Conservation (phyloP, 2,329 filamentous ascomycete species). For the Ophiostoma himal-ulmi region DNA sequence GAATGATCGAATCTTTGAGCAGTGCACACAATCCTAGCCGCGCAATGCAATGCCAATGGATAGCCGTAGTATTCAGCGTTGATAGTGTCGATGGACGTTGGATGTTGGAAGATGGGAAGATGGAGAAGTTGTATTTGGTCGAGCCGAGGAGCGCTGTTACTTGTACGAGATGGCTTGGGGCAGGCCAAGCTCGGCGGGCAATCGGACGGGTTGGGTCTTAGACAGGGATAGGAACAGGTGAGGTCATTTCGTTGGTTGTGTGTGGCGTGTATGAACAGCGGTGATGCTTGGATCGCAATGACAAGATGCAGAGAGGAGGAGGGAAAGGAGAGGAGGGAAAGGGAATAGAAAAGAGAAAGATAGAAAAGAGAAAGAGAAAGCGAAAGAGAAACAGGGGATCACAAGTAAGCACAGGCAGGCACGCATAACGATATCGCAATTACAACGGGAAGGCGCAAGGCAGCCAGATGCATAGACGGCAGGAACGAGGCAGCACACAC, state of each 20-base stretch:
- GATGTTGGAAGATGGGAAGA: neutral
- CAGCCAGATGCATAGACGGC: constrained; percentile 5
- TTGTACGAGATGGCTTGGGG: neutral
- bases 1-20: neutral
- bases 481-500: constrained; percentile 7
- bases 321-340: neutral
- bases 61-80: neutral
- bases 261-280: neutral
- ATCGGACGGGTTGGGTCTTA: constrained; percentile 7
- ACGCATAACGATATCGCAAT: neutral
- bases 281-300: neutral
- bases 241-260: constrained; percentile 9
- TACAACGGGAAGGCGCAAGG: constrained; percentile 12
- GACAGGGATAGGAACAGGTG: neutral
- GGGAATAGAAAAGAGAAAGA: constrained; percentile 5
- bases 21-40: neutral
- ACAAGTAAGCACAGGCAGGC: constrained; percentile 8
- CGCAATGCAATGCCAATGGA: neutral
- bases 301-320: neutral
- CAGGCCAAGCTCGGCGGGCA: constrained; percentile 4
- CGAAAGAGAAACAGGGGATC: neutral
- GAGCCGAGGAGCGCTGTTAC: neutral
- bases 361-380: neutral
- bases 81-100: neutral
- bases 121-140: neutral